Evolutionary conservation across 257 asterid genomes (phyloP).

Genomic region (Rehmannia glutinosa): DNA sequence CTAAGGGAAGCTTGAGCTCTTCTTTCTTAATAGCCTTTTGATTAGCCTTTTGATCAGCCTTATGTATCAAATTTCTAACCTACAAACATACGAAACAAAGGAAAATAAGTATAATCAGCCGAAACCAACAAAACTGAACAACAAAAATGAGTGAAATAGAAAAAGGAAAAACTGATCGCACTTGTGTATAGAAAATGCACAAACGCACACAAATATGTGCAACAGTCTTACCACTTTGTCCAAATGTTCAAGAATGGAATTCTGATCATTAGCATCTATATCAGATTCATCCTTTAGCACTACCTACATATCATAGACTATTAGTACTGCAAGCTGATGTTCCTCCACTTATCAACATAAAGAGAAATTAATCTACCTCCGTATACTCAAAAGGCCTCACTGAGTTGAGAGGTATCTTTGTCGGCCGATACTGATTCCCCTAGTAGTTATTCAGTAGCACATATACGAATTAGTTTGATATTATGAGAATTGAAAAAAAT

Average conservation of each 20-base stretch:
- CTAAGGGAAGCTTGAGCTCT: constrained; percentile 80
- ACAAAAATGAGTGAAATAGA: background rate
- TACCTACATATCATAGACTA: constrained; percentile 49
- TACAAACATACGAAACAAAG: constrained; percentile 25
- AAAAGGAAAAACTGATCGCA: background rate
- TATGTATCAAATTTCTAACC: constrained; percentile 80
- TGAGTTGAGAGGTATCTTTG: constrained; percentile 86
- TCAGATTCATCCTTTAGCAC: constrained; percentile 88
- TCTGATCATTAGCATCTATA: constrained; percentile 85
- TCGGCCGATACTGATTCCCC: constrained; percentile 97
- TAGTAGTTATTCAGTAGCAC: constrained; percentile 25
- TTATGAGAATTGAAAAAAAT: background rate
- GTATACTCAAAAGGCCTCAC: constrained; percentile 95
- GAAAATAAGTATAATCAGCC: constrained; percentile 7
- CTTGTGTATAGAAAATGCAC: background rate
- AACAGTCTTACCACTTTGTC: constrained; percentile 68
- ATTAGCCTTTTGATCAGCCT: constrained; percentile 55
- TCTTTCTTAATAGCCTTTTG: constrained; percentile 51
- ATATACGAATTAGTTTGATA: constrained; percentile 17
- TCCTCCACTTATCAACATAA: constrained; percentile 18
- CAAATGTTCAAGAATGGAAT: constrained; percentile 90
- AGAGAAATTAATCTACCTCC: constrained; percentile 58
- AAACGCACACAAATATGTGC: constrained; percentile 16
- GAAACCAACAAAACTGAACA: background rate
- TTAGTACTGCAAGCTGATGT: constrained; percentile 20